Percentiles rank a stretch among this genome's conserved stretches.
These are phyloP conservation scores for Tuber aestivum DNA, from an alignment of 495 filamentous ascomycete genomes.

Conservation along the genomic window DNA sequence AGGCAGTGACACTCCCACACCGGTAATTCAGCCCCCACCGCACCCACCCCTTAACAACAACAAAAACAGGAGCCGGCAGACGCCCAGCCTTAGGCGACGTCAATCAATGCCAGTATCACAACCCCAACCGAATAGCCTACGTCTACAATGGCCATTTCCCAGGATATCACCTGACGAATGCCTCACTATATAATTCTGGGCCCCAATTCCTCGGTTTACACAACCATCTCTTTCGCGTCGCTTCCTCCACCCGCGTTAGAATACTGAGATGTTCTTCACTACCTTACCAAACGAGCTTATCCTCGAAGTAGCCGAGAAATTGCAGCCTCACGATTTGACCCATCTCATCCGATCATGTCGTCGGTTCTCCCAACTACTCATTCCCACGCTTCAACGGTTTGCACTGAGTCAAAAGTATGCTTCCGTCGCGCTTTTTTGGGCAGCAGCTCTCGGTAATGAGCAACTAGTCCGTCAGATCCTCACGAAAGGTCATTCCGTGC, in stretches of 20 bases:
- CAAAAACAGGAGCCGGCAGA: neutral
- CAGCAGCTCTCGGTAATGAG: constrained; percentile 8
- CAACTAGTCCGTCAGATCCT: neutral
- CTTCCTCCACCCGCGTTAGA: neutral
- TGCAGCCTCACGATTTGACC: neutral
- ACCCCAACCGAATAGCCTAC: neutral
- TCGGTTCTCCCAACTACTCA: neutral
- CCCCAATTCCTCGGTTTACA: neutral
- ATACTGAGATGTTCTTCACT: neutral
- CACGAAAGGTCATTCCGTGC: neutral
- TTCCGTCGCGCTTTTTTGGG: constrained; percentile 3
- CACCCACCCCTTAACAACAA: too few relatives aligned
- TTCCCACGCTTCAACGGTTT: neutral
- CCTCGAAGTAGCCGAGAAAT: constrained; percentile 4
- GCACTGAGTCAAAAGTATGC: neutral
- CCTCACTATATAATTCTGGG: constrained; percentile 1
- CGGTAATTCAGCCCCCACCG: neutral
- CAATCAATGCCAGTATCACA: too few relatives aligned
- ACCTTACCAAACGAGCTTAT: neutral
- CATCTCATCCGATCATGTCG: neutral
- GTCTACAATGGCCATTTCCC: neutral
- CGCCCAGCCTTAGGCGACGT: neutral
- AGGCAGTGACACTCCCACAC: too few relatives aligned
- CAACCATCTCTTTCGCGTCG: neutral
- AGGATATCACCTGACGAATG: neutral